These are phyloP conservation scores for Sindora glabra DNA, from an alignment of 306 rosid genomes.

Conservation along the genomic window DNA sequence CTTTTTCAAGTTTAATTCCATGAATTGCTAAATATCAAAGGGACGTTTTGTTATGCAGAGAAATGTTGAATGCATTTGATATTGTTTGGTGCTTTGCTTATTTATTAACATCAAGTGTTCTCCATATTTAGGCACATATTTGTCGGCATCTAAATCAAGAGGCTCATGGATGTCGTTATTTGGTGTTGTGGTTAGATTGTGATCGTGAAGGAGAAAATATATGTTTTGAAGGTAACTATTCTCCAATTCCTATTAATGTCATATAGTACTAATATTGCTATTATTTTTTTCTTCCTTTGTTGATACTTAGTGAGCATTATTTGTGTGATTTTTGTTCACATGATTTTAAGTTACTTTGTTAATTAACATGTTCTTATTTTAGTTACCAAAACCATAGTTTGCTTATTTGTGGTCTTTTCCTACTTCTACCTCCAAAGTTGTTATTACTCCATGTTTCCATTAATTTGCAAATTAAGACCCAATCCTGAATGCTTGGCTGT, in stretches of 20 bases:
- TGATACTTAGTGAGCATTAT: too few species aligned
- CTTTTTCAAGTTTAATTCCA: conserved; percentile 2
- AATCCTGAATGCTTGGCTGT: too few species aligned
- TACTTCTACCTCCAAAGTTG: too few species aligned
- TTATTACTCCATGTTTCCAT: too few species aligned
- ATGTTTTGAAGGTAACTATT: conserved; percentile 79
- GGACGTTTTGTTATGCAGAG: too few species aligned
- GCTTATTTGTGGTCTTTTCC: too few species aligned
- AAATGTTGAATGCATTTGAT: not conserved
- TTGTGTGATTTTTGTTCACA: too few species aligned
- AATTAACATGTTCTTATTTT: too few species aligned
- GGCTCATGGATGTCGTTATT: conserved; percentile 75
- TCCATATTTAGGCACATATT: conserved; percentile 66
- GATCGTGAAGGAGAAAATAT: conserved; percentile 98
- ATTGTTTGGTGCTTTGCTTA: conserved; percentile 5
- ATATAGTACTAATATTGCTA: not conserved
- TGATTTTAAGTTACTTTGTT: too few species aligned
- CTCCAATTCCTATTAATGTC: not conserved
- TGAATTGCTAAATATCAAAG: not conserved
- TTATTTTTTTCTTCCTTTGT: conserved; percentile 5
- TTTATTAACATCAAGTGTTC: conserved; percentile 20
- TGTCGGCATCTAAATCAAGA: conserved; percentile 81
- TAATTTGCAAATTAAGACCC: too few species aligned
- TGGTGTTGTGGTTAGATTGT: conserved; percentile 95
- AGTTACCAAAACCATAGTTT: too few species aligned